Evolutionary conservation across 768 basidiomycete genomes (phyloP).

Genomic region (Suillus paluster): DNA sequence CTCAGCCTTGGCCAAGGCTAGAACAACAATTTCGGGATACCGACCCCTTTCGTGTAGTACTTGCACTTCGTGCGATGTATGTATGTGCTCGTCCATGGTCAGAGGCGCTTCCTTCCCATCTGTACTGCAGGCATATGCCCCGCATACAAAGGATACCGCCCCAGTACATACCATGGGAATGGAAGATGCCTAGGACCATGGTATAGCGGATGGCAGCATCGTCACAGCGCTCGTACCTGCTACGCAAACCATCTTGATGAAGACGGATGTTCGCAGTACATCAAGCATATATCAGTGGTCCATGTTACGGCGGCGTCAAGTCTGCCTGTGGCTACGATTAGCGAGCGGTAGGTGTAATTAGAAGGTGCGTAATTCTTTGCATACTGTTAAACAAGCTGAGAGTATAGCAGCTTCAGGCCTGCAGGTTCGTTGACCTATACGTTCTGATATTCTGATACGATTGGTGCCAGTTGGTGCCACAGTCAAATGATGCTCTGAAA

Average conservation of each 20-base stretch:
- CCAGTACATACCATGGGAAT: constrained; percentile 61
- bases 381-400: background rate
- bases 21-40: background rate
- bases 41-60: background rate
- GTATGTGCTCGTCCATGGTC: constrained; percentile 38
- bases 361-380: constrained; percentile 3
- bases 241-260: constrained; percentile 1
- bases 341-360: background rate
- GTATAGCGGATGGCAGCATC: constrained; percentile 28
- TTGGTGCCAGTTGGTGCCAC: background rate
- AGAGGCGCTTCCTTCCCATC: constrained; percentile 40
- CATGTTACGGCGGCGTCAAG: background rate
- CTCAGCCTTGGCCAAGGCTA: background rate
- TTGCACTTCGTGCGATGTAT: constrained; percentile 18
- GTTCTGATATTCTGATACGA: background rate
- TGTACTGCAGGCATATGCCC: constrained; percentile 38
- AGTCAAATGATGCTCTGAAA: background rate
- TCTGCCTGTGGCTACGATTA: background rate
- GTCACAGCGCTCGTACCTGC: constrained; percentile 21
- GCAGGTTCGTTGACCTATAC: background rate
- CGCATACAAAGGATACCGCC: constrained; percentile 31
- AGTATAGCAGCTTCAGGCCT: background rate
- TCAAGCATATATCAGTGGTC: background rate
- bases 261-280: background rate
- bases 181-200: constrained; percentile 53